phyloP scores from a whole-genome alignment of 2,329 filamentous ascomycete species.

The Ambrosiella cleistominuta region DNA sequence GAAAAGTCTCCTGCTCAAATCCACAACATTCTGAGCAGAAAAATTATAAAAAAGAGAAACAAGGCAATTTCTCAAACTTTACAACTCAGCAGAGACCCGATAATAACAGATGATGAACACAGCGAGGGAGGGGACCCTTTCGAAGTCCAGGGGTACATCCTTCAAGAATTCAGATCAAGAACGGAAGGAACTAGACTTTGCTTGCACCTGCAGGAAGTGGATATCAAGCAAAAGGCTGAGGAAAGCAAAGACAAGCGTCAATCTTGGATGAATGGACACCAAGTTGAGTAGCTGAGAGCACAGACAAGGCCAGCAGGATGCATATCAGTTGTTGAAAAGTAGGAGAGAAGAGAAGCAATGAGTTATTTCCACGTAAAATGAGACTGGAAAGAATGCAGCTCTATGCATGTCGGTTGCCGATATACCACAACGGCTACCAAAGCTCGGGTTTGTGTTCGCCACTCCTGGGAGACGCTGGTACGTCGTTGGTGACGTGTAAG shows the following conservation, averaged over 20 bases:
- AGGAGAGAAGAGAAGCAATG: no score
- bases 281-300: background rate
- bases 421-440: no score
- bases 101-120: background rate
- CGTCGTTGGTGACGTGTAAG: no score
- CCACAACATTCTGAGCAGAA: background rate
- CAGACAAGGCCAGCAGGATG: no score
- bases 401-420: no score
- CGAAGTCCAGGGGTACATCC: background rate
- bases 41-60: background rate
- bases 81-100: background rate
- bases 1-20: no score
- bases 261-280: background rate
- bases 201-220: background rate
- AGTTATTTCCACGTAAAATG: no score
- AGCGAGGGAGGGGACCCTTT: background rate
- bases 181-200: background rate
- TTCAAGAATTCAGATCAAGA: background rate
- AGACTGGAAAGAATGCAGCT: no score
- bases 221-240: background rate
- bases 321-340: no score
- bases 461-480: no score
- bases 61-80: background rate
- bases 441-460: no score
- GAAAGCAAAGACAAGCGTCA: background rate